These are phyloP conservation scores for Myrica gale DNA, from an alignment of 306 rosid genomes.

Conservation along the genomic window DNA sequence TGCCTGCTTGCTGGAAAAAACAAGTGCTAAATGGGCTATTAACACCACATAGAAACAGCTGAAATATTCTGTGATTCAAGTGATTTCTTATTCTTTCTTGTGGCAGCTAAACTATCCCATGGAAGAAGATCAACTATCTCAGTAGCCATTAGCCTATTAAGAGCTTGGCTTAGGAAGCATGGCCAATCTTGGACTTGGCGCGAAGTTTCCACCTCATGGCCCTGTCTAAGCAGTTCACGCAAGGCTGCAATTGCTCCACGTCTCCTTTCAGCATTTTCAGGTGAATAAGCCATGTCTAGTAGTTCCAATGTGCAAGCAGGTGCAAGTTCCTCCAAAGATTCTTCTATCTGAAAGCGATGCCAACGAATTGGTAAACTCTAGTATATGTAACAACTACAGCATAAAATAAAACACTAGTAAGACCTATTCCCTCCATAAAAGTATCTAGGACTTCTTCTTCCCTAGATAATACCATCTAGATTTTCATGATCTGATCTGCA, in stretches of 20 bases:
- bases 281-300: conserved; percentile 64
- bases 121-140: conserved; percentile 94
- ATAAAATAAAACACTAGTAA: conserved; percentile 5
- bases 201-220: conserved; percentile 80
- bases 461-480: neutral
- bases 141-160: conserved; percentile 62
- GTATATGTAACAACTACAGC: neutral
- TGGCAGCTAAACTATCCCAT: conserved; percentile 72
- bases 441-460: neutral
- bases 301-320: conserved; percentile 95
- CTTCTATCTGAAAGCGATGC: conserved; percentile 69
- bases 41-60: conserved; percentile 73
- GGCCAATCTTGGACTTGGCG: conserved; percentile 96
- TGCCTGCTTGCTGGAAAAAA: conserved; percentile 77
- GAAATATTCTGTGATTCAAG: conserved; percentile 87
- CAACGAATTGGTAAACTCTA: conserved; percentile 12
- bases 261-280: conserved; percentile 76
- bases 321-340: conserved; percentile 97
- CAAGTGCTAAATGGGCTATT: conserved; percentile 79
- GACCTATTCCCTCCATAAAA: neutral
- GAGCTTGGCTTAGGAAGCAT: conserved; percentile 80
- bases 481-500: neutral
- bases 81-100: conserved; percentile 88
- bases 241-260: conserved; percentile 89
- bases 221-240: conserved; percentile 92